Evolutionary conservation across 257 asterid genomes (phyloP).

Genomic region (Buddleja alternifolia): DNA sequence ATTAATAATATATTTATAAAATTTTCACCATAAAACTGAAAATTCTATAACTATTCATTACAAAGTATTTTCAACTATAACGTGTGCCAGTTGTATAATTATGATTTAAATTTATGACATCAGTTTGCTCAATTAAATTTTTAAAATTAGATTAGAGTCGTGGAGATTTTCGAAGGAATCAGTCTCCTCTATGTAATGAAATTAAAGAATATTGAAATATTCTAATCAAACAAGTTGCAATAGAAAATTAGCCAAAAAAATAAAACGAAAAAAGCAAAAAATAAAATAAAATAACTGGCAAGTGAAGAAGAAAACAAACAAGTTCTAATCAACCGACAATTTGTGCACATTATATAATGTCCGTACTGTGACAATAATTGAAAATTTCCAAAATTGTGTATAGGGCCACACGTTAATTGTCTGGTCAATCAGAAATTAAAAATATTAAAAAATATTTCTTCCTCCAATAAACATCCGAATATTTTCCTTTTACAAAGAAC

Average conservation of each 20-base stretch:
- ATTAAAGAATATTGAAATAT: neutral
- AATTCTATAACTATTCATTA: neutral
- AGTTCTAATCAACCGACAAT: neutral
- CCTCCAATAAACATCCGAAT: too few relatives aligned
- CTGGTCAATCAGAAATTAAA: too few relatives aligned
- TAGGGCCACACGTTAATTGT: too few relatives aligned
- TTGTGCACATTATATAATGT: too few relatives aligned
- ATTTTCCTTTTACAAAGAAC: too few relatives aligned
- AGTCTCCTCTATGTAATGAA: constrained; percentile 15
- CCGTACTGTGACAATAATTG: too few relatives aligned
- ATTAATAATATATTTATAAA: neutral
- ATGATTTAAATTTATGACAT: neutral
- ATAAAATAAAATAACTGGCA: too few relatives aligned
- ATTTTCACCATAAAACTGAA: neutral
- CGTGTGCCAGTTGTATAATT: constrained; percentile 18
- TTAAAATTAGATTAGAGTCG: neutral
- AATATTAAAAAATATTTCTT: too few relatives aligned
- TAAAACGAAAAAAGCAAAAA: too few relatives aligned
- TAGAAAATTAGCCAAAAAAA: neutral
- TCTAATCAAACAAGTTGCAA: neutral
- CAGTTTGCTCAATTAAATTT: neutral
- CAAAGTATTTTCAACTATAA: neutral
- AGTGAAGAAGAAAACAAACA: neutral
- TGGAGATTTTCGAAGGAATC: neutral
- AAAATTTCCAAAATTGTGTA: too few relatives aligned